Evolutionary conservation across 768 basidiomycete genomes (phyloP), one percentile per base, ranked within the genome.

Genomic region (Flagelloscypha sp.): DNA sequence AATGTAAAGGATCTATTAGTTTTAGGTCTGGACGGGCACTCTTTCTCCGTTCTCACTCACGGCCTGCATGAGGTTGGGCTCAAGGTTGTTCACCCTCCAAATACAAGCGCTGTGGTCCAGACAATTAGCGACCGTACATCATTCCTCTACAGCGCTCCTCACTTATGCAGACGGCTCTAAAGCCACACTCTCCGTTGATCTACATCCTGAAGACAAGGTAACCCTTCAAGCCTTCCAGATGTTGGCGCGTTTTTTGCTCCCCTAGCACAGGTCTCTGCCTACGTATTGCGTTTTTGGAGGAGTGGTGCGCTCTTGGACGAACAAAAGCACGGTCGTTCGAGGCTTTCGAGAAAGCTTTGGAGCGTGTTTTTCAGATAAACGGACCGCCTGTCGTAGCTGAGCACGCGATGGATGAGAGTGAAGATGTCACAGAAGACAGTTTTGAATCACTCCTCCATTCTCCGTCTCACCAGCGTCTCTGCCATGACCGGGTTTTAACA

Each of bases 1-100:
- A 58, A 65, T 10, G 64, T 87, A 10, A 66, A 66, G 52, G 92
- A 95, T 53, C 60, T 90, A 7, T 56, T 94, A 4, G 56, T 82
- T 11, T 55, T 87, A 31, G 74, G 70, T 31, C 68, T 76, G 3
- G 63, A 73, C 30, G n/a, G n/a, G n/a, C 68, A 76, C 20, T 53
- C 54, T 7, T 54, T 88, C 7, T 54, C 61, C 1, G 49, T 90
- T 3, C 55, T 82, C 24, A 84, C 79, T 0, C 80, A 84, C 43
- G 83, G 79, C 1, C 45, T 63, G 7, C 53, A 54, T n/a, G 57
- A 62, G 16, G 47, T 67, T n/a, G 53, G 47, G 20, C 30, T 55
- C 16, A 9, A 29, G 15, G 22, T 27, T 9, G 29, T 19, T 9
- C 25, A 24, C 34, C 30, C 21, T 18, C 18, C n/a, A 15, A 34